Conservation (phyloP, 176 grass and related monocot genomes). For the Chloris gayana region DNA sequence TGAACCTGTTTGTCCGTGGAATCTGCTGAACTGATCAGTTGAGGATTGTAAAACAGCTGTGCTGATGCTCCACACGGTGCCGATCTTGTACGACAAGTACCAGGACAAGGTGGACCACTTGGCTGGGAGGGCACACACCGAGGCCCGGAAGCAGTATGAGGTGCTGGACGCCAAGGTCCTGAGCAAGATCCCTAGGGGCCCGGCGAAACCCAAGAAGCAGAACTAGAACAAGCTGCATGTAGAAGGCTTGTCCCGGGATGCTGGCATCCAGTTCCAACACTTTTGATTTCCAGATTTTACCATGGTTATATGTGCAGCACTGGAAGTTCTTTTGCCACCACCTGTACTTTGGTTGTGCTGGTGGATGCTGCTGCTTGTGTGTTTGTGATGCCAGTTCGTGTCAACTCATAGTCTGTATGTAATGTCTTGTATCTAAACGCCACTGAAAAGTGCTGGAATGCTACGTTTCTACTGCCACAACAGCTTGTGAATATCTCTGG, state of each 20-base stretch:
- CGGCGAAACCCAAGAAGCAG: constrained; percentile 61
- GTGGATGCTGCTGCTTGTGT: not conserved
- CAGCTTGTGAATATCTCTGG: constrained; percentile 29
- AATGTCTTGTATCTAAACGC: not conserved
- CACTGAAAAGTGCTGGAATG: not conserved
- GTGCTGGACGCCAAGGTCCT: constrained; percentile 65
- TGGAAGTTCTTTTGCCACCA: not conserved
- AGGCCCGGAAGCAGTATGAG: constrained; percentile 71
- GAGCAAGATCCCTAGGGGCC: constrained; percentile 75
- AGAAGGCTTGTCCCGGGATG: not conserved
- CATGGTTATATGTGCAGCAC: not conserved
- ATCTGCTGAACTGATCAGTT: not conserved
- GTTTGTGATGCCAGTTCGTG: constrained; percentile 3
- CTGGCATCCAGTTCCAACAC: not conserved
- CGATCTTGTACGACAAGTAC: constrained; percentile 82
- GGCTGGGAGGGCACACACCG: constrained; percentile 53
- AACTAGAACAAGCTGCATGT: constrained; percentile 26
- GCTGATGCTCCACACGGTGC: constrained; percentile 72
- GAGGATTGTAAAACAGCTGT: constrained; percentile 37
- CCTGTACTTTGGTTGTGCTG: not conserved
- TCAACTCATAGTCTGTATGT: not conserved
- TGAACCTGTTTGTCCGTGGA: not conserved
- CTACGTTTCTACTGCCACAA: not conserved
- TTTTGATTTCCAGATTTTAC: not conserved
- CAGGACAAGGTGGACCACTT: constrained; percentile 85